Conservation (phyloP, 169 alveolate genomes). For the Toxoplasma gondii region DNA sequence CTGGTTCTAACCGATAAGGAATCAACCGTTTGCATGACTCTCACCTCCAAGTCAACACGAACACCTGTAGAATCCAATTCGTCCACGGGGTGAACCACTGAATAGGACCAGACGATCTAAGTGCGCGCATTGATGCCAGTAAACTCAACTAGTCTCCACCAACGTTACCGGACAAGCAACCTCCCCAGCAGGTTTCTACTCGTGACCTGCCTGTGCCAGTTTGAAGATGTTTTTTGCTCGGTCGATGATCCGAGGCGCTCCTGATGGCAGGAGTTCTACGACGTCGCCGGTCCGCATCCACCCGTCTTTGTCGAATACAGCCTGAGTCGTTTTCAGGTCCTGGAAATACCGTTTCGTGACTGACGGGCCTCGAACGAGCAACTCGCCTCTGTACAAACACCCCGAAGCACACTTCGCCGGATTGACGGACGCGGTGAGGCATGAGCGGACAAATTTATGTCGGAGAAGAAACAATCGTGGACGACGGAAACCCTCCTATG, state of each 20-base stretch:
- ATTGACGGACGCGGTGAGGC: too few relatives aligned
- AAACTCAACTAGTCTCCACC: not conserved
- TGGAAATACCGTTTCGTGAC: slow-evolving; percentile 59
- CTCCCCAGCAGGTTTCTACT: too few relatives aligned
- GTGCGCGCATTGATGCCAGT: not conserved
- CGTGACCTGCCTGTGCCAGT: slow-evolving; percentile 32
- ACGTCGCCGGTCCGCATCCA: slow-evolving; percentile 94
- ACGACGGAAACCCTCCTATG: not conserved
- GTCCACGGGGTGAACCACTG: not conserved
- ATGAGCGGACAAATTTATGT: not conserved
- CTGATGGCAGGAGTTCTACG: slow-evolving; percentile 79
- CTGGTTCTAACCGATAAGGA: too few relatives aligned
- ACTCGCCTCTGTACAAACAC: slow-evolving; percentile 80
- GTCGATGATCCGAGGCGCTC: slow-evolving; percentile 89
- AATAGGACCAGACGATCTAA: not conserved
- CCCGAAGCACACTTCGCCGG: not conserved
- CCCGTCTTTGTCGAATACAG: slow-evolving; percentile 86
- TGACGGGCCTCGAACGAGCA: slow-evolving; percentile 78
- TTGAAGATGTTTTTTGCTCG: slow-evolving; percentile 90
- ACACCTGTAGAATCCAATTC: too few relatives aligned
- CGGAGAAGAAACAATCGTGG: too few relatives aligned
- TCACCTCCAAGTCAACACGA: too few relatives aligned
- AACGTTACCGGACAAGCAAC: not conserved
- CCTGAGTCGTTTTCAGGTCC: slow-evolving; percentile 77
- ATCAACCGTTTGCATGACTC: too few relatives aligned